These are phyloP conservation scores for Huntiella savannae DNA, from an alignment of 2,329 filamentous ascomycete species.

Conservation along the genomic window DNA sequence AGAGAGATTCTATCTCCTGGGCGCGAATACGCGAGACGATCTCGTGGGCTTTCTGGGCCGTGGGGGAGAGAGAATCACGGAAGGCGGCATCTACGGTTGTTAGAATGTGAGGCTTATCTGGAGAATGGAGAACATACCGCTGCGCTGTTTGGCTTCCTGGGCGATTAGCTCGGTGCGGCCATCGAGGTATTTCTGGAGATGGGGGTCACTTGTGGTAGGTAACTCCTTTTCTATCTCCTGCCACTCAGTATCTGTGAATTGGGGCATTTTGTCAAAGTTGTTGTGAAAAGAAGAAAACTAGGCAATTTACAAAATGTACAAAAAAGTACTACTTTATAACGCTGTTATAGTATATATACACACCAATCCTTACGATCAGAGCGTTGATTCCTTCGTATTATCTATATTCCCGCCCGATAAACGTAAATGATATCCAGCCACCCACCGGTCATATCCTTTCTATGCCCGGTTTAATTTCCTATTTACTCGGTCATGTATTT, in stretches of 20 bases:
- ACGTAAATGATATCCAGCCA: too few relatives aligned
- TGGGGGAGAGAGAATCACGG: constrained; percentile 54
- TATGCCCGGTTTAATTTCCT: too few relatives aligned
- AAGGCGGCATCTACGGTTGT: constrained; percentile 41
- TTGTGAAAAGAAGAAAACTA: too few relatives aligned
- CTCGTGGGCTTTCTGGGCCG: constrained; percentile 55
- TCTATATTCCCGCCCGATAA: too few relatives aligned
- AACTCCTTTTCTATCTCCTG: constrained; percentile 36
- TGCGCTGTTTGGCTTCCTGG: constrained; percentile 71
- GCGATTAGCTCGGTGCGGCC: constrained; percentile 58
- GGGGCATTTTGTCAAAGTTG: constrained; percentile 15
- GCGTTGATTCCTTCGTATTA: too few relatives aligned
- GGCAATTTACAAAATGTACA: too few relatives aligned
- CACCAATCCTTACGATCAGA: too few relatives aligned
- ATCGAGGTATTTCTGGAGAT: constrained; percentile 63
- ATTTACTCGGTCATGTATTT: too few relatives aligned
- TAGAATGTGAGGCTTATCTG: constrained; percentile 12
- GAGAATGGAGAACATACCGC: constrained; percentile 11
- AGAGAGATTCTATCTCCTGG: constrained; percentile 56
- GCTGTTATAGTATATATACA: too few relatives aligned
- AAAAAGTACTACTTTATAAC: too few relatives aligned
- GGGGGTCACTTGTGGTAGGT: constrained; percentile 44
- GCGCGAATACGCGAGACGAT: constrained; percentile 67
- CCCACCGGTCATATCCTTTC: too few relatives aligned
- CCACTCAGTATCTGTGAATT: constrained; percentile 38